These are phyloP conservation scores for Coemansia sp. DNA, from an alignment of 192 early-diverging fungal species.

Conservation along the genomic window DNA sequence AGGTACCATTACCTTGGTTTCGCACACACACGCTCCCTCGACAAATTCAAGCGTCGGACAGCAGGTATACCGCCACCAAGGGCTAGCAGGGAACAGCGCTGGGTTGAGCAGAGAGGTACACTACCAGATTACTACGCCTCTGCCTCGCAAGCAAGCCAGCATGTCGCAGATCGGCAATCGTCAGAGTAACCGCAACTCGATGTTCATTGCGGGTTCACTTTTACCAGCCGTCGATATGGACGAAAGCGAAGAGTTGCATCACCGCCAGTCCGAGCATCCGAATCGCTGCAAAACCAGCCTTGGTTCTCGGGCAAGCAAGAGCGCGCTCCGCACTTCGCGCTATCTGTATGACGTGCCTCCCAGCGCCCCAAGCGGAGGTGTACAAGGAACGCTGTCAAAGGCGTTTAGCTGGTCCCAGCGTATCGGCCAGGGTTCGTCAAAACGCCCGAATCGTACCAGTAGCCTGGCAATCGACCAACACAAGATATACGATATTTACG, in stretches of 20 bases:
- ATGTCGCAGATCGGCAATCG: conserved; percentile 37
- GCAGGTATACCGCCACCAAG: neutral
- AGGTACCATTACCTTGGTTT: conserved; percentile 16
- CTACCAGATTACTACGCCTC: neutral
- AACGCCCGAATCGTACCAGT: conserved; percentile 10
- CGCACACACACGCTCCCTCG: conserved; percentile 1
- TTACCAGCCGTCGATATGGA: conserved; percentile 12
- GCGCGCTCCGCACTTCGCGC: conserved; percentile 29
- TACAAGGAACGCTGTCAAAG: conserved; percentile 28
- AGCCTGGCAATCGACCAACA: conserved; percentile 38
- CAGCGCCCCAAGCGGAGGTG: conserved; percentile 11
- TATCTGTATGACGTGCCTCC: conserved; percentile 45
- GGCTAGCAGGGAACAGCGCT: neutral
- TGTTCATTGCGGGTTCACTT: conserved; percentile 33
- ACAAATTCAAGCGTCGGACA: neutral
- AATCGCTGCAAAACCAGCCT: conserved; percentile 3
- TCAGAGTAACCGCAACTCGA: conserved; percentile 38
- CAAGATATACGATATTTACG: conserved; percentile 54
- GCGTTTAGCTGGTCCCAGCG: conserved; percentile 43
- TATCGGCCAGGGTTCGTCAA: conserved; percentile 17
- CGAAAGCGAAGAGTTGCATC: neutral
- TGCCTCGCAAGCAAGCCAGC: conserved; percentile 36
- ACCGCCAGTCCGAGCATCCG: conserved; percentile 4
- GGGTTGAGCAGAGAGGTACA: neutral
- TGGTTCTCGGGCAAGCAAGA: conserved; percentile 14